phyloP scores from a whole-genome alignment of 2,329 filamentous ascomycete species.

The Elsinoe fawcettii region DNA sequence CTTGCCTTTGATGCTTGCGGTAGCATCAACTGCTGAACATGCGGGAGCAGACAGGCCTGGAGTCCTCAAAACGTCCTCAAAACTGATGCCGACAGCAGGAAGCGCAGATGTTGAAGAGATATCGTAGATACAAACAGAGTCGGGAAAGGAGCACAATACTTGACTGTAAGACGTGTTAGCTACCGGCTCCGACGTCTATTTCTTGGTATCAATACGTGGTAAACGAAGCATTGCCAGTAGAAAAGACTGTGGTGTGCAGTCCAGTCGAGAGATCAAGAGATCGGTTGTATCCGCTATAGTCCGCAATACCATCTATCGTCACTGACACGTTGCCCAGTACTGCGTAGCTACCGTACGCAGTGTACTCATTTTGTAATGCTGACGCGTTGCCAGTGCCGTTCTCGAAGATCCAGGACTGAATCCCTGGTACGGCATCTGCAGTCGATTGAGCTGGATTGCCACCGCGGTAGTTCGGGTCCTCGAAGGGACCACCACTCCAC shows the following conservation, averaged over 20 bases:
- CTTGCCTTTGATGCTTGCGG: conserved; percentile 29
- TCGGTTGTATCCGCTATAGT: conserved; percentile 33
- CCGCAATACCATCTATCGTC: conserved; percentile 27
- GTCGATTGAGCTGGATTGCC: conserved; percentile 35
- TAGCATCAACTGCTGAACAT: conserved; percentile 19
- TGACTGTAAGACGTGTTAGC: conserved; percentile 22
- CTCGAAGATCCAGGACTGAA: conserved; percentile 42
- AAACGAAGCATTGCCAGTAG: conserved; percentile 25
- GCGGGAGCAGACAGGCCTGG: conserved; percentile 17
- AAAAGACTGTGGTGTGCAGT: conserved; percentile 30
- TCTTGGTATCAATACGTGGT: conserved; percentile 18
- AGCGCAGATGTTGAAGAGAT: conserved; percentile 28
- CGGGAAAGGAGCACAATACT: conserved; percentile 40
- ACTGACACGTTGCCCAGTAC: conserved; percentile 43
- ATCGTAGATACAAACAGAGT: conserved; percentile 36
- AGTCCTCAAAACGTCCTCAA: conserved; percentile 37
- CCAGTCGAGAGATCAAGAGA: conserved; percentile 40
- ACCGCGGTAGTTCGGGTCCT: conserved; percentile 38
- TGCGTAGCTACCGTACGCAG: conserved; percentile 41
- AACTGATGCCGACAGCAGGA: conserved; percentile 34
- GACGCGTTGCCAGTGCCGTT: conserved; percentile 43
- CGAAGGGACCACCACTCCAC: conserved; percentile 46
- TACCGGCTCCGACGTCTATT: neutral
- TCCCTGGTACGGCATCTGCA: conserved; percentile 30
- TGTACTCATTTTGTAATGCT: conserved; percentile 33